phyloP scores from a whole-genome alignment of 441 rosid species.

The Croton laevigatus region DNA sequence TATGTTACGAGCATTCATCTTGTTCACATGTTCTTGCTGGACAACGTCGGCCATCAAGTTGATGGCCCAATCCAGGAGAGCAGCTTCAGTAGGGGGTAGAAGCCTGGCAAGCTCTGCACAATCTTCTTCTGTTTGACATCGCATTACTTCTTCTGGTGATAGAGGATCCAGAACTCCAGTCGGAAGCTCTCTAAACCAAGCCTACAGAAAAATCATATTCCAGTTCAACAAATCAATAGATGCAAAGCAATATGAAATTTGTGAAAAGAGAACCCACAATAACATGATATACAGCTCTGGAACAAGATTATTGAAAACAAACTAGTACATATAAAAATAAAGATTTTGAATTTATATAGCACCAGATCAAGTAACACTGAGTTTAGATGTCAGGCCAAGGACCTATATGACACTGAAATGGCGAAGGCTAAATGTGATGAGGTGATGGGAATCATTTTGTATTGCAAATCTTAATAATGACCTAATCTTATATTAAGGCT shows the following conservation, averaged over 20 bases:
- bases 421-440: too few species aligned
- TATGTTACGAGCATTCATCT: conserved; percentile 83
- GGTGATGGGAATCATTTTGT: too few species aligned
- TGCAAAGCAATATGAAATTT: background rate
- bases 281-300: too few species aligned
- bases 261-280: background rate
- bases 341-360: too few species aligned
- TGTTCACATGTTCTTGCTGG: conserved; percentile 64
- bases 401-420: too few species aligned
- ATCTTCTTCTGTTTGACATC: conserved; percentile 73
- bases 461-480: too few species aligned
- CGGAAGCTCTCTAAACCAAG: conserved; percentile 96
- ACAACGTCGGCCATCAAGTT: conserved; percentile 93
- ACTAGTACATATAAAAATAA: too few species aligned
- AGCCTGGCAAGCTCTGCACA: conserved; percentile 60
- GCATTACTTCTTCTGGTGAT: conserved; percentile 77
- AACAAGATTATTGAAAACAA: too few species aligned
- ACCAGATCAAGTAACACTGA: too few species aligned
- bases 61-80: conserved; percentile 81
- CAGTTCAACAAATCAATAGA: conserved; percentile 15
- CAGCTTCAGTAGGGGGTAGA: conserved; percentile 72
- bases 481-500: too few species aligned
- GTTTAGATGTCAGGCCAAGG: too few species aligned
- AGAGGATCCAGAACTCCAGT: conserved; percentile 74
- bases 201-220: conserved; percentile 39